Percentiles rank a stretch among this genome's conserved stretches.
Evolutionary conservation across 2,329 filamentous ascomycete species (phyloP).

Genomic region (Bertia moriformis): DNA sequence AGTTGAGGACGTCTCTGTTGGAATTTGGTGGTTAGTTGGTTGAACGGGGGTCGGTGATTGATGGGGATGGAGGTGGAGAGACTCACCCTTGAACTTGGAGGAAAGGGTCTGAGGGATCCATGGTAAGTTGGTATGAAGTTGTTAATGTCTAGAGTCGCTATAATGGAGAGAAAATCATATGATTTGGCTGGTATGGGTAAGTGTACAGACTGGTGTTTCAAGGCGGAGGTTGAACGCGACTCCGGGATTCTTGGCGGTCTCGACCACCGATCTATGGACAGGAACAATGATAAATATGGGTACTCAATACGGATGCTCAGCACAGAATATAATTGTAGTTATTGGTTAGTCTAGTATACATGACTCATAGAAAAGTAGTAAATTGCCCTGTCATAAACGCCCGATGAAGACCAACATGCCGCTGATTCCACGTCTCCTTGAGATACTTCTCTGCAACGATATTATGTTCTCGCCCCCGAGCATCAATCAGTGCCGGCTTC

Average conservation of each 20-base stretch:
- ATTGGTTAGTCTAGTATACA: too few species aligned
- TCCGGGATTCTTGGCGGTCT: too few species aligned
- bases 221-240: too few species aligned
- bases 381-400: slow-evolving; percentile 6
- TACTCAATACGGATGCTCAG: too few species aligned
- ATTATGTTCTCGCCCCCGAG: slow-evolving; percentile 9
- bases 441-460: slow-evolving; percentile 11
- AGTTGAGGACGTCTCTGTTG: slow-evolving; percentile 43
- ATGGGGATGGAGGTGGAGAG: slow-evolving; percentile 2
- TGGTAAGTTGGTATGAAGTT: too few species aligned
- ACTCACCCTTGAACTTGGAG: slow-evolving; percentile 12
- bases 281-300: too few species aligned
- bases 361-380: not conserved
- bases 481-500: slow-evolving; percentile 12
- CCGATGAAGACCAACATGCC: slow-evolving; percentile 10
- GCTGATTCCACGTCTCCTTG: slow-evolving; percentile 12
- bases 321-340: too few species aligned
- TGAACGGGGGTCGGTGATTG: not conserved
- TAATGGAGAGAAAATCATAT: too few species aligned
- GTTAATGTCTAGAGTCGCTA: too few species aligned
- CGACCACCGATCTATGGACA: too few species aligned
- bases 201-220: too few species aligned
- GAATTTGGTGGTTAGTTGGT: slow-evolving; percentile 4
- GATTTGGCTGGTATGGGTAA: too few species aligned
- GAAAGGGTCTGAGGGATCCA: slow-evolving; percentile 10